Percentiles rank a stretch among this genome's conserved stretches.
These are phyloP conservation scores for Tylopilus vinaceipallidus DNA, from an alignment of 768 basidiomycete species.

Conservation along the genomic window DNA sequence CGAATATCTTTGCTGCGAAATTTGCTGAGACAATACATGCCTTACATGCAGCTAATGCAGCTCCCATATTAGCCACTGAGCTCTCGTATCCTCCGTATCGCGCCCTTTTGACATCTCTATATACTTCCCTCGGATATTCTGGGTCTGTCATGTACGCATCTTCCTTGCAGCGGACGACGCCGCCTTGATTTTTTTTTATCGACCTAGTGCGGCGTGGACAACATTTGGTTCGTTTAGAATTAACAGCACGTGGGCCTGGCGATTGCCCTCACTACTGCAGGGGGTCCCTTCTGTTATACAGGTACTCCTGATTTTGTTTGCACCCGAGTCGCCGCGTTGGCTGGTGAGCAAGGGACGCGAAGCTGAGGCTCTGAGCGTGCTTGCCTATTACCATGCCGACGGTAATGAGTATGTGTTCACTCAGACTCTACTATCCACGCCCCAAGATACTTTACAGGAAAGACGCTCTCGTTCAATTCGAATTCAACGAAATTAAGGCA, in stretches of 20 bases:
- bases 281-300: conserved; percentile 68
- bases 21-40: not conserved
- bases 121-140: conserved; percentile 87
- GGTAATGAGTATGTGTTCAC: no score
- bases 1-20: not conserved
- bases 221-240: conserved; percentile 80
- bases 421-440: not conserved
- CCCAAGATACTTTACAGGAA: conserved; percentile 33
- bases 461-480: conserved; percentile 68
- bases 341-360: no score
- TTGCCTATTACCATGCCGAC: no score
- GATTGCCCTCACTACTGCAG: conserved; percentile 74
- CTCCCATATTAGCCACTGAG: conserved; percentile 82
- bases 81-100: conserved; percentile 81
- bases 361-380: no score
- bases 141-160: conserved; percentile 66
- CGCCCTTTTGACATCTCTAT: conserved; percentile 70
- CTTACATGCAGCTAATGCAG: conserved; percentile 51
- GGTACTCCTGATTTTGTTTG: conserved; percentile 61
- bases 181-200: no score
- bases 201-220: conserved; percentile 66
- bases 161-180: no score
- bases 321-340: conserved; percentile 84
- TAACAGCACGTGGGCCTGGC: conserved; percentile 71
- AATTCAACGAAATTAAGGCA: no score